A percentile compares a stretch with the other conserved stretches of the same genome.
These are phyloP conservation scores for Cladosporium sp. DNA, from an alignment of 2,329 filamentous ascomycete species.

Conservation along the genomic window DNA sequence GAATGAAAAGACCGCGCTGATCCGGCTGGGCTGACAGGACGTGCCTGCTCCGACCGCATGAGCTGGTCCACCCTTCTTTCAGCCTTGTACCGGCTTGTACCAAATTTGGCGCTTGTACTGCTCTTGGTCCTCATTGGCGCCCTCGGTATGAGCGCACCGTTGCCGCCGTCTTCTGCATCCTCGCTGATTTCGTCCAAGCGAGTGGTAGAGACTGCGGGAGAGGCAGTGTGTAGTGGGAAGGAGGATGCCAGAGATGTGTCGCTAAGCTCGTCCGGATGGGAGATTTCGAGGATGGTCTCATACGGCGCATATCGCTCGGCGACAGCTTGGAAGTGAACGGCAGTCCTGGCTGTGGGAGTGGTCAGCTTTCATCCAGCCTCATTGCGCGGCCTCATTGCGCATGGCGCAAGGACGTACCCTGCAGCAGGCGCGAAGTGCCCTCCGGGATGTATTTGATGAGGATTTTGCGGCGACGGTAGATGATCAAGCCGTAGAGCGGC, in stretches of 20 bases:
- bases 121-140: conserved; percentile 8
- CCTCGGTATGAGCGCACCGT: conserved; percentile 1
- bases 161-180: conserved; percentile 64
- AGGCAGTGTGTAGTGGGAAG: conserved; percentile 82
- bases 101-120: conserved; percentile 14
- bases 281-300: conserved; percentile 76
- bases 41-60: conserved; percentile 17
- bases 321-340: conserved; percentile 60
- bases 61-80: conserved; percentile 24
- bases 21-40: conserved; percentile 18
- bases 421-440: conserved; percentile 79
- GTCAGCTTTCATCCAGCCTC: neutral
- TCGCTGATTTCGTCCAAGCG: conserved; percentile 91
- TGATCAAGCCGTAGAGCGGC: conserved; percentile 85
- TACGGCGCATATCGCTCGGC: conserved; percentile 70
- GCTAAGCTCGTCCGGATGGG: conserved; percentile 68
- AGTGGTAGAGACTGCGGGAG: conserved; percentile 76
- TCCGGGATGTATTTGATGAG: conserved; percentile 90
- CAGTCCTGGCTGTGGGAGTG: conserved; percentile 62
- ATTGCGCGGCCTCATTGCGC: neutral
- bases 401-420: conserved; percentile 59
- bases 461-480: conserved; percentile 83
- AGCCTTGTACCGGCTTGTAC: conserved; percentile 20
- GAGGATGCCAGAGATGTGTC: conserved; percentile 83
- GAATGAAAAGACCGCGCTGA: conserved; percentile 6